Conservation (phyloP, 1,284 basidiomycete genomes). For the Flammula alnicola region DNA sequence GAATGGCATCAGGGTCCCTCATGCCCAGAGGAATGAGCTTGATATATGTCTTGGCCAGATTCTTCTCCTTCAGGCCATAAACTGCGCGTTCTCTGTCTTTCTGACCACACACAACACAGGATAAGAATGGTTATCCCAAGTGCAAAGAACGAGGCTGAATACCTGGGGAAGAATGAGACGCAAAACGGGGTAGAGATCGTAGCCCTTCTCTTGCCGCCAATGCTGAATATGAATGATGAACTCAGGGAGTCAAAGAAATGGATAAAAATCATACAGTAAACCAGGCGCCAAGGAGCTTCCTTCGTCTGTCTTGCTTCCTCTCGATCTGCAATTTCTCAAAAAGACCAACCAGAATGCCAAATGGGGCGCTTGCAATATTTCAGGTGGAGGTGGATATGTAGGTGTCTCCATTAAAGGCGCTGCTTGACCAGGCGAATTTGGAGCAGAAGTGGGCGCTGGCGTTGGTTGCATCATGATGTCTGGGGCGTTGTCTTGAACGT, state of each 20-base stretch:
- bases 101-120: conserved; percentile 45
- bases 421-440: conserved; percentile 33
- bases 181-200: conserved; percentile 76
- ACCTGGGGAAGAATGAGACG: conserved; percentile 79
- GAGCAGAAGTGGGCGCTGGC: conserved; percentile 49
- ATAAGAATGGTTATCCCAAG: too few relatives aligned
- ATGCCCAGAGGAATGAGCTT: conserved; percentile 82
- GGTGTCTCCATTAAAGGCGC: conserved; percentile 31
- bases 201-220: conserved; percentile 76
- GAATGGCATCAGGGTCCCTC: conserved; percentile 78
- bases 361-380: conserved; percentile 71
- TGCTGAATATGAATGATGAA: conserved; percentile 48
- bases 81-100: conserved; percentile 89
- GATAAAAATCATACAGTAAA: conserved; percentile 62
- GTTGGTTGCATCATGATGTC: conserved; percentile 57
- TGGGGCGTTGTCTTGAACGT: not conserved
- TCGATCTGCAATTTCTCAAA: conserved; percentile 74
- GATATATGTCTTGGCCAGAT: conserved; percentile 88
- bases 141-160: conserved; percentile 23
- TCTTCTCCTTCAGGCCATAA: conserved; percentile 92
- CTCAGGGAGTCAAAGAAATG: not conserved
- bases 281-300: conserved; percentile 68
- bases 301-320: conserved; percentile 70
- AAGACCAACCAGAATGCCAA: conserved; percentile 64
- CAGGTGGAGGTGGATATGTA: conserved; percentile 57